Conservation (phyloP, 495 filamentous ascomycete species). For the Rostrohypoxylon terebratum region DNA sequence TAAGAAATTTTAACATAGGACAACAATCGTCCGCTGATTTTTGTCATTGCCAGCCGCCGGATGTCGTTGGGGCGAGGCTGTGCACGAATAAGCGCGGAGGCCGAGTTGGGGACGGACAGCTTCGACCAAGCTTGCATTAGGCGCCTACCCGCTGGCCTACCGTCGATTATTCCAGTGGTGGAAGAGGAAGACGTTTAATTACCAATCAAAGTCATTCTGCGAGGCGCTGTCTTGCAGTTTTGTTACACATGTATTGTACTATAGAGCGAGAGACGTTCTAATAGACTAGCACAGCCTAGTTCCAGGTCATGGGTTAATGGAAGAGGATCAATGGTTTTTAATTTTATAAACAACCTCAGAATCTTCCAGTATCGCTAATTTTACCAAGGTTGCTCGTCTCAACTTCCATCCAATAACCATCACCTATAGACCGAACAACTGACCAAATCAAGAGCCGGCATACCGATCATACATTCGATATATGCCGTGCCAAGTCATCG, state of each 20-base stretch:
- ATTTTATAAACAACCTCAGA: neutral
- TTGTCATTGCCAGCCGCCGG: neutral
- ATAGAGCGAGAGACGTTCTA: slow-evolving; percentile 12
- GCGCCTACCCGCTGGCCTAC: slow-evolving; percentile 9
- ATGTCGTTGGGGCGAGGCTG: slow-evolving; percentile 8
- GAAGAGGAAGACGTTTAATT: slow-evolving; percentile 16
- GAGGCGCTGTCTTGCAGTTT: slow-evolving; percentile 22
- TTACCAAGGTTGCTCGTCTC: neutral
- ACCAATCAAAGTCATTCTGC: slow-evolving; percentile 10
- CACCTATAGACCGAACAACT: neutral
- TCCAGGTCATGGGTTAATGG: slow-evolving; percentile 3
- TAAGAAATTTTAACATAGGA: neutral
- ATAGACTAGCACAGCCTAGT: slow-evolving; percentile 7
- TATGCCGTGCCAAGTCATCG: neutral
- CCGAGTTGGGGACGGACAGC: slow-evolving; percentile 15
- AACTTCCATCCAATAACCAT: neutral
- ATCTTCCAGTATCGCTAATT: neutral
- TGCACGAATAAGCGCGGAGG: slow-evolving; percentile 22
- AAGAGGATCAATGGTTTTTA: neutral
- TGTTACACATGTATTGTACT: slow-evolving; percentile 20
- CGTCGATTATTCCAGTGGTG: neutral
- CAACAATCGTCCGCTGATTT: neutral
- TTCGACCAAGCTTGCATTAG: neutral
- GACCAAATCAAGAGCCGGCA: neutral
- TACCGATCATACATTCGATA: neutral